Percentiles rank a stretch among this genome's conserved stretches.
Evolutionary conservation across 306 rosid genomes (phyloP).

Genomic region (Gynostemma pentaphyllum): DNA sequence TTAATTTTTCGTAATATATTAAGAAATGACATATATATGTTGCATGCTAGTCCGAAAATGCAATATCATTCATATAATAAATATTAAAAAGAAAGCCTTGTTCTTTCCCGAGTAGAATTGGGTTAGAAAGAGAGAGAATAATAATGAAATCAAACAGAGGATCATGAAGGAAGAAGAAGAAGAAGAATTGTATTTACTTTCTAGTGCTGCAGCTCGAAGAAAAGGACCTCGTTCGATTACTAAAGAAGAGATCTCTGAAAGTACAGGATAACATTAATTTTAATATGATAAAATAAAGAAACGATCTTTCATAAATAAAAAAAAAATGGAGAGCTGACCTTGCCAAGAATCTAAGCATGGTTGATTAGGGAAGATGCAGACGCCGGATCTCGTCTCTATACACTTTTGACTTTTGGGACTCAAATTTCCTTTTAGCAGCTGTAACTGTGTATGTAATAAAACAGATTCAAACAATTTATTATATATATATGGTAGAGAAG

Average conservation of each 20-base stretch:
- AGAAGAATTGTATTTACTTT: constrained; percentile 29
- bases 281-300: neutral
- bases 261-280: neutral
- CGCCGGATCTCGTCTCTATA: neutral
- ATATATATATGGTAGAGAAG: constrained; percentile 21
- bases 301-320: neutral
- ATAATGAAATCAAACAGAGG: neutral
- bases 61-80: too few species aligned
- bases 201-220: constrained; percentile 25
- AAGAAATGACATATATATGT: too few species aligned
- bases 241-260: constrained; percentile 32
- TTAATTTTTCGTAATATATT: too few species aligned
- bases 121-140: neutral
- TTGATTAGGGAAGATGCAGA: neutral
- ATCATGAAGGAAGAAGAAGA: neutral
- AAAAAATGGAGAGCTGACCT: constrained; percentile 22
- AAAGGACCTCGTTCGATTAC: constrained; percentile 24
- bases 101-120: neutral
- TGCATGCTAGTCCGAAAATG: too few species aligned
- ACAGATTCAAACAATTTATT: too few species aligned
- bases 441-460: too few species aligned
- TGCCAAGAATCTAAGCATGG: constrained; percentile 46
- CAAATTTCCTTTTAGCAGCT: too few species aligned
- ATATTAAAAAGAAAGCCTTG: too few species aligned
- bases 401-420: too few species aligned